phyloP scores from a whole-genome alignment of 2,329 filamentous ascomycete genomes.

The Lasiodiplodia sp. region DNA sequence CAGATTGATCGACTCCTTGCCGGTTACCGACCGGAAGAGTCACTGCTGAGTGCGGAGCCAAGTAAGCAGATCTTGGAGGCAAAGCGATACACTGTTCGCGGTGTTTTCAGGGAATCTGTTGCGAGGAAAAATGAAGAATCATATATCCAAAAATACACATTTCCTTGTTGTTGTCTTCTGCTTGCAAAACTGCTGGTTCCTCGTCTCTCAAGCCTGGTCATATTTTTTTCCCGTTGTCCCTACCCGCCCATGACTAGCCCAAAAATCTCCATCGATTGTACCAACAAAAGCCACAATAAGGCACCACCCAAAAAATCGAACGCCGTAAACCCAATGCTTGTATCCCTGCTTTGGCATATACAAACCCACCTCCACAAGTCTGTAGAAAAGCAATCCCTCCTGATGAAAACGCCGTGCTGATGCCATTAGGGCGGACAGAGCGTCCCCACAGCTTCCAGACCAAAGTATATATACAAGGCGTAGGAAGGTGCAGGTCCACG shows the following conservation, averaged over 20 bases:
- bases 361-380: not conserved
- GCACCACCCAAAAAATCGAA: not conserved
- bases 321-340: constrained; percentile 23
- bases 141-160: constrained; percentile 19
- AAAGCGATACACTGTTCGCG: not conserved
- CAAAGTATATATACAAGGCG: constrained; percentile 14
- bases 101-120: not conserved
- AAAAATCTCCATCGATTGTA: not conserved
- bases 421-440: constrained; percentile 18
- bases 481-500: not conserved
- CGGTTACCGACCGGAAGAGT: no score
- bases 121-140: not conserved
- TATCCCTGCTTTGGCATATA: constrained; percentile 1
- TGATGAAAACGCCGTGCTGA: constrained; percentile 17
- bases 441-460: not conserved
- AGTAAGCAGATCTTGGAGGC: not conserved
- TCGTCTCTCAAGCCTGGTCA: not conserved
- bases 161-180: not conserved
- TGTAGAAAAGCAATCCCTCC: not conserved
- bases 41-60: not conserved
- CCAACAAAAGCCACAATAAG: constrained; percentile 1
- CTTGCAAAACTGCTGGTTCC: not conserved
- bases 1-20: not conserved
- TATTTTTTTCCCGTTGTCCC: not conserved
- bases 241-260: not conserved